phyloP scores from a whole-genome alignment of 306 rosid genomes.

The Purshia tridentata region DNA sequence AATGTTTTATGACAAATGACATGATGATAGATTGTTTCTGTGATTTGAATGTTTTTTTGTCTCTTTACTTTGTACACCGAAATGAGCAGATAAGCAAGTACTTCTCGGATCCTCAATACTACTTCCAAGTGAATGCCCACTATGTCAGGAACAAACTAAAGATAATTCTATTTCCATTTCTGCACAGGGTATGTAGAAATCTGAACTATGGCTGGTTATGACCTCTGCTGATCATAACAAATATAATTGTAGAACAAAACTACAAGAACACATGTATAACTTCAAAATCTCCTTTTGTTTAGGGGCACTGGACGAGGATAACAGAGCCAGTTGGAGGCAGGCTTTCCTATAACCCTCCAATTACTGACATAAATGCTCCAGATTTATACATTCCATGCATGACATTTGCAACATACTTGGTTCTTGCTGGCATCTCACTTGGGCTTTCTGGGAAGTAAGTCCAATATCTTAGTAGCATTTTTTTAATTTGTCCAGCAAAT shows the following conservation, averaged over 20 bases:
- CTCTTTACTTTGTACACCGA: neutral
- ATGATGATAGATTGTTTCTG: neutral
- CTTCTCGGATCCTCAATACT: conserved; percentile 76
- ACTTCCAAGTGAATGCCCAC: conserved; percentile 73
- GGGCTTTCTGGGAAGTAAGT: conserved; percentile 67
- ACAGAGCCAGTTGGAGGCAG: conserved; percentile 71
- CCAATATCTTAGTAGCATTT: neutral
- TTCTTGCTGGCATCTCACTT: conserved; percentile 69
- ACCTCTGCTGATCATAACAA: neutral
- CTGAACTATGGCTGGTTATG: neutral
- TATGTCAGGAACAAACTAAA: conserved; percentile 72
- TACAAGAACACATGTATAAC: neutral
- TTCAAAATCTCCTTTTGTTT: conserved; percentile 13
- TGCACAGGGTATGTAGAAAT: conserved; percentile 56
- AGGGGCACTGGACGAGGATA: conserved; percentile 83
- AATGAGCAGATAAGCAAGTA: conserved; percentile 59
- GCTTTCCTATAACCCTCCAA: conserved; percentile 69
- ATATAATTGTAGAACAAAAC: neutral
- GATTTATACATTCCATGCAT: conserved; percentile 70
- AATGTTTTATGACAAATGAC: neutral
- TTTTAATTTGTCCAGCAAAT: neutral
- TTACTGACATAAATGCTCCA: conserved; percentile 75
- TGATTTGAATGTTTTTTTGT: neutral
- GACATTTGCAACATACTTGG: conserved; percentile 74
- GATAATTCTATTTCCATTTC: conserved; percentile 70